Evolutionary conservation across 192 early-diverging fungal genomes (phyloP).

Genomic region (Powellomyces hirtus): DNA sequence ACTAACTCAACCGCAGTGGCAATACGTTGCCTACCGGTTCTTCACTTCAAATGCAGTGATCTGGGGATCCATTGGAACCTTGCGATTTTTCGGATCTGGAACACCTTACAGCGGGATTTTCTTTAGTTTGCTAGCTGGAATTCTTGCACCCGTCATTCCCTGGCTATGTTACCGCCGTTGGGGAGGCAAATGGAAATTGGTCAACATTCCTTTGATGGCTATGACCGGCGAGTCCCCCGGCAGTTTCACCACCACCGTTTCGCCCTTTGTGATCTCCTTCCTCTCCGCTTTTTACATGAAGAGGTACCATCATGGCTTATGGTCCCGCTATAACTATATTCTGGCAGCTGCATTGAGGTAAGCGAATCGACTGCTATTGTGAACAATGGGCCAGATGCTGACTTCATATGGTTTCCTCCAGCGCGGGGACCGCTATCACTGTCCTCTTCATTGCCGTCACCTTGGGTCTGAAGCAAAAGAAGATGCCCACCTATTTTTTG

Average conservation of each 20-base stretch:
- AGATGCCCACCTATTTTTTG: slow-evolving; percentile 7
- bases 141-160: slow-evolving; percentile 38
- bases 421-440: slow-evolving; percentile 9
- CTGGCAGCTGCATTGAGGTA: slow-evolving; percentile 25
- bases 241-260: background rate
- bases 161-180: slow-evolving; percentile 23
- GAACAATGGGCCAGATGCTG: background rate
- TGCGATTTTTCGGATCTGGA: slow-evolving; percentile 51
- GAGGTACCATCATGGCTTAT: slow-evolving; percentile 17
- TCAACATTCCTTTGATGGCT: slow-evolving; percentile 56
- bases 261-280: slow-evolving; percentile 21
- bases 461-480: background rate
- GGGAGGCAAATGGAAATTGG: slow-evolving; percentile 32
- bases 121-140: slow-evolving; percentile 35
- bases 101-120: slow-evolving; percentile 34
- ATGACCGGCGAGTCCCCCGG: slow-evolving; percentile 42
- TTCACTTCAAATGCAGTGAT: slow-evolving; percentile 70
- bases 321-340: slow-evolving; percentile 35
- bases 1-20: slow-evolving; percentile 24
- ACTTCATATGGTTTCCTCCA: background rate
- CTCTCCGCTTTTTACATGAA: slow-evolving; percentile 23
- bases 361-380: background rate
- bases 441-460: background rate
- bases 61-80: slow-evolving; percentile 77
- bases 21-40: slow-evolving; percentile 32